Evolutionary conservation across 176 grass and related monocot genomes (phyloP), one percentile per base, ranked within the genome.

Genomic region (Oryza glumipatula): DNA sequence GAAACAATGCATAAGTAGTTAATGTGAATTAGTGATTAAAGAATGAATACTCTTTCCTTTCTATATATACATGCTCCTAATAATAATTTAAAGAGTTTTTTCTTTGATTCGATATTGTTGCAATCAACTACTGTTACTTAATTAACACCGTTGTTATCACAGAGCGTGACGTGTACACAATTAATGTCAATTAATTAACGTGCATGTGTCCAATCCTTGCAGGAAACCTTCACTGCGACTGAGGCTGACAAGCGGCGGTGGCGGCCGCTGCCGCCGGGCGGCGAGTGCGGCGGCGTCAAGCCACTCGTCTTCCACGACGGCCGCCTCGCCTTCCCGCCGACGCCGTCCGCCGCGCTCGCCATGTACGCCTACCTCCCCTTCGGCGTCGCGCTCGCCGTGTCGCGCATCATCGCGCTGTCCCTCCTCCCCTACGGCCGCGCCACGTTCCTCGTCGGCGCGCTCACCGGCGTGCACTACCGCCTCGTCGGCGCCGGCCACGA

Each of bases 261-360:
- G 91, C 88, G 76, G 17, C 70, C 52, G 2, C 82, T 97, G 74
- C 76, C 79, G 9, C 44, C 65, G 46, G 75, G 68, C 23, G 71
- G 68, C 23, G n/a, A 63, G 67, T 96, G 93, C 85, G 83, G 17
- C 85, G 83, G 6, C 52, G 19, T 9, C 17, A 74, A 82, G 51
- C 81, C 94, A 11, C 70, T 97, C 33, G 75, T 97, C 75, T 97
- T 97, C 89, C 94, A 97, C 78, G 94, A 94, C 77, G 94, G 94
- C 49, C 80, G 94, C 12, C 72, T 97, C 19, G 91, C 91, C 22
- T 97, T 94, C 87, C 43, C 78, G 72, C 94, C 94, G 26, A 90
- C 85, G 61, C 84, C 94, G 32, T 21, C 52, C 2, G 85, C 91
- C 32, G 87, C 91, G 6, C 75, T 94, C 48, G 75, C 79, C 89